These are phyloP conservation scores for Aphanomyces euteiches DNA, from an alignment of 352 stramenopile species.

Conservation along the genomic window DNA sequence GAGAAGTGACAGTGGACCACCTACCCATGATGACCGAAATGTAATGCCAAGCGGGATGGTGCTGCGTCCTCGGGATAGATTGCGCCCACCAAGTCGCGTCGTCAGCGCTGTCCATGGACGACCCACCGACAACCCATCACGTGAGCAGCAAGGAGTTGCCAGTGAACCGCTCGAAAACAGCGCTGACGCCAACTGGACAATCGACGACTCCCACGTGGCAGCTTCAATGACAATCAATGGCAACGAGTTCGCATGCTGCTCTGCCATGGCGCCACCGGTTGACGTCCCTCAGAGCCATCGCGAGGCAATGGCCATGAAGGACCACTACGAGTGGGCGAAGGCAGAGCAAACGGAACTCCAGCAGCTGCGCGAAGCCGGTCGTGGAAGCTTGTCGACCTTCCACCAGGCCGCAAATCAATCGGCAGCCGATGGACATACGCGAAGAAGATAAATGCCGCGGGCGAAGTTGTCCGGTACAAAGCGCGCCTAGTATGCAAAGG, in stretches of 20 bases:
- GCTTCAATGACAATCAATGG: slow-evolving; percentile 8
- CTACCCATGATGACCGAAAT: no score
- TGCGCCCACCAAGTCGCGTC: no score
- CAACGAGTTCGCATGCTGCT: not conserved
- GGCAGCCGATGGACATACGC: slow-evolving; percentile 40
- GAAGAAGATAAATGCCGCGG: slow-evolving; percentile 39
- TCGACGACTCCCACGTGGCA: not conserved
- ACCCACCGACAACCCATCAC: no score
- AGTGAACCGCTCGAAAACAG: not conserved
- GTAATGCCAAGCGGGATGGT: no score
- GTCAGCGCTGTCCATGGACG: no score
- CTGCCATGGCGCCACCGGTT: not conserved
- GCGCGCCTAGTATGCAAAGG: slow-evolving; percentile 37
- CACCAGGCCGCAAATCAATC: slow-evolving; percentile 30
- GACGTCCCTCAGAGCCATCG: slow-evolving; percentile 9
- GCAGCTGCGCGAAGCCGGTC: slow-evolving; percentile 6
- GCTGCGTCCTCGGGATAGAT: no score
- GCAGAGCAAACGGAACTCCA: slow-evolving; percentile 9
- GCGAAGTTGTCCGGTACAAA: slow-evolving; percentile 39
- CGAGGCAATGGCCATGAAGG: not conserved
- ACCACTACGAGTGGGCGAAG: not conserved
- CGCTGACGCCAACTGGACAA: not conserved
- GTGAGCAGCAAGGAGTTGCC: slow-evolving; percentile 1
- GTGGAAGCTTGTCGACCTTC: slow-evolving; percentile 4
- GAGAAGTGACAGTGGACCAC: no score